Percentiles rank a stretch among this genome's conserved stretches.
Evolutionary conservation across 805 yeast genomes (phyloP).

Genomic region (Metschnikowia peoriensis): DNA sequence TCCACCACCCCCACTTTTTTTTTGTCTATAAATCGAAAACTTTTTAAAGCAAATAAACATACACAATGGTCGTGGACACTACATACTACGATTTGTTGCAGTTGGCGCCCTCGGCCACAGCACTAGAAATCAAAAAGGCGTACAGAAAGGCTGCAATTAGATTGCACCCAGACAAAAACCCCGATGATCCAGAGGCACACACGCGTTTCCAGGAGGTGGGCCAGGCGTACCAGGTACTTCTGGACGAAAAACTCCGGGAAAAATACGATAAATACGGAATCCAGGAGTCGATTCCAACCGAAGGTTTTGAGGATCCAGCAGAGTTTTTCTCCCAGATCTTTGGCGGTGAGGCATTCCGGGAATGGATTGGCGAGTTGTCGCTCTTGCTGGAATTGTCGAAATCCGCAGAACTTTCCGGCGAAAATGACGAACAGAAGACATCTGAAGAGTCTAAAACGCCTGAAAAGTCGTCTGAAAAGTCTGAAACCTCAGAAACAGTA

Average conservation of each 20-base stretch:
- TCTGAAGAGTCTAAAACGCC: slow-evolving; percentile 8
- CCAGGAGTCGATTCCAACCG: slow-evolving; percentile 65
- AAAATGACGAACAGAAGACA: slow-evolving; percentile 24
- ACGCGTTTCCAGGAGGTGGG: slow-evolving; percentile 47
- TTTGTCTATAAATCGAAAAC: too few species aligned
- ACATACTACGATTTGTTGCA: slow-evolving; percentile 41
- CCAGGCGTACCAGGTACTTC: slow-evolving; percentile 77
- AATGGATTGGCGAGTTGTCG: slow-evolving; percentile 51
- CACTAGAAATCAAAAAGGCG: slow-evolving; percentile 45
- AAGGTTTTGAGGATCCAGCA: slow-evolving; percentile 65
- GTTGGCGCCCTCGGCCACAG: slow-evolving; percentile 35
- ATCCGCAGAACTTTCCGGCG: slow-evolving; percentile 42
- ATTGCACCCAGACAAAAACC: slow-evolving; percentile 62
- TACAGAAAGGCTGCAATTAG: slow-evolving; percentile 79
- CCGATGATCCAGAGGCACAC: slow-evolving; percentile 45
- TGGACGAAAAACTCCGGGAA: slow-evolving; percentile 59
- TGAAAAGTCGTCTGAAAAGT: not conserved
- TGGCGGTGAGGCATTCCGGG: slow-evolving; percentile 87
- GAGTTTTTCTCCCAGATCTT: slow-evolving; percentile 70
- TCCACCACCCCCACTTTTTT: too few species aligned
- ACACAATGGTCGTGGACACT: slow-evolving; percentile 44
- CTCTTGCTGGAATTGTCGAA: slow-evolving; percentile 41
- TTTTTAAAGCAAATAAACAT: not conserved
- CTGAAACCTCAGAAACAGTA: not conserved
- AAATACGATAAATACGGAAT: slow-evolving; percentile 76